These are phyloP conservation scores for Syzygium jambos DNA, from an alignment of 345 rosid genomes.

Conservation along the genomic window DNA sequence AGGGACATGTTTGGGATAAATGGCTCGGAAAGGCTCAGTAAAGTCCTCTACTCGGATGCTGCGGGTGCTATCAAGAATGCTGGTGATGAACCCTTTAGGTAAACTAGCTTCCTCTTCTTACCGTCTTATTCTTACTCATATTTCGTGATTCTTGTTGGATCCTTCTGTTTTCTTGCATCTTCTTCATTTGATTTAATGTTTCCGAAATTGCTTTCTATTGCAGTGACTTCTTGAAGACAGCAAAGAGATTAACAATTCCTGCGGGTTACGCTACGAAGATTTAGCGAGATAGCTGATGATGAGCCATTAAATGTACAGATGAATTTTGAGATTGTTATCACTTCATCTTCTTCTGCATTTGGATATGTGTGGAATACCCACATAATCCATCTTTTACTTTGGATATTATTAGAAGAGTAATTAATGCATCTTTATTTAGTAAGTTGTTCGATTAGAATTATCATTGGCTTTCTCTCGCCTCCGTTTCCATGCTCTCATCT, in stretches of 20 bases:
- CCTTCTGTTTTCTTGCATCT: neutral
- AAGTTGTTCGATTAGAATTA: neutral
- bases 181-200: neutral
- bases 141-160: neutral
- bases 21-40: conserved; percentile 56
- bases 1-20: conserved; percentile 68
- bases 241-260: conserved; percentile 73
- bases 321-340: neutral
- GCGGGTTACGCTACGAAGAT: conserved; percentile 9
- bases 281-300: neutral
- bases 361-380: neutral
- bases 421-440: neutral
- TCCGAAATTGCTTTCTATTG: neutral
- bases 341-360: neutral
- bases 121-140: neutral
- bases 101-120: neutral
- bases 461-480: neutral
- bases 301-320: neutral
- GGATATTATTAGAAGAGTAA: neutral
- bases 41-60: conserved; percentile 59
- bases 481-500: neutral
- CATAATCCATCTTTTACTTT: neutral
- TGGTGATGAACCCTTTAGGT: conserved; percentile 89
- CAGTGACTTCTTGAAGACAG: conserved; percentile 85
- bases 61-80: conserved; percentile 54